These are phyloP conservation scores for Fusarium clavum DNA, from an alignment of 2,329 filamentous ascomycete species.

Conservation along the genomic window DNA sequence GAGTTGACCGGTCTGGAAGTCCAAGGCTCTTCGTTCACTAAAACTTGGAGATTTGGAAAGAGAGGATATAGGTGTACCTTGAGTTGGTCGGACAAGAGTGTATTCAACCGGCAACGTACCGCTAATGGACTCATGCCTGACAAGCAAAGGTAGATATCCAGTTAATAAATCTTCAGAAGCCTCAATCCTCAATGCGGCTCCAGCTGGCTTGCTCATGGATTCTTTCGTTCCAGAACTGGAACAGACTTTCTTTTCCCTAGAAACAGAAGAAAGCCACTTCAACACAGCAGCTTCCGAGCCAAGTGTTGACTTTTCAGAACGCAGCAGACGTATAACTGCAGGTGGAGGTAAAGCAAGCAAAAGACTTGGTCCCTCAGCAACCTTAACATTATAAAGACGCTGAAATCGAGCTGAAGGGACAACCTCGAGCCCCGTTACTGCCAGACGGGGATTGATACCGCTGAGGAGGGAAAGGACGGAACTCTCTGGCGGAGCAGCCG, in stretches of 20 bases:
- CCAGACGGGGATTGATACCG: constrained; percentile 40
- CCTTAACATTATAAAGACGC: constrained; percentile 56
- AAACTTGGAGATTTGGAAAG: constrained; percentile 50
- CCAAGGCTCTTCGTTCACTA: constrained; percentile 53
- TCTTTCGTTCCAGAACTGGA: constrained; percentile 10
- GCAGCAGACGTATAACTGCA: constrained; percentile 57
- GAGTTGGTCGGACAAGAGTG: constrained; percentile 56
- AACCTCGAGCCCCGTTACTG: constrained; percentile 43
- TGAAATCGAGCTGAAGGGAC: constrained; percentile 55
- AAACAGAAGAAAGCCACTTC: constrained; percentile 55
- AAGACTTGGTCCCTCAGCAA: constrained; percentile 56
- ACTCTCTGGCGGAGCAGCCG: constrained; percentile 39
- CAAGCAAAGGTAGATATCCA: constrained; percentile 54
- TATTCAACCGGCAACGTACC: constrained; percentile 53
- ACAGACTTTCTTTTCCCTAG: constrained; percentile 27
- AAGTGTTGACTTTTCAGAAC: constrained; percentile 59
- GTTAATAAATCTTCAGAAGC: constrained; percentile 38
- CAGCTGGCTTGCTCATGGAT: not conserved
- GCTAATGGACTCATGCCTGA: constrained; percentile 52
- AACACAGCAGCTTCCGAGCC: constrained; percentile 59
- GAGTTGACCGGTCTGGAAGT: constrained; percentile 62
- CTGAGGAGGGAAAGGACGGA: constrained; percentile 44
- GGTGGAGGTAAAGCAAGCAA: constrained; percentile 58
- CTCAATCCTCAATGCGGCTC: not conserved
- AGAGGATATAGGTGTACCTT: constrained; percentile 54